Base-by-base conservation (phyloP, 352 stramenopile genomes). In the Globisporangium barbulae region DNA sequence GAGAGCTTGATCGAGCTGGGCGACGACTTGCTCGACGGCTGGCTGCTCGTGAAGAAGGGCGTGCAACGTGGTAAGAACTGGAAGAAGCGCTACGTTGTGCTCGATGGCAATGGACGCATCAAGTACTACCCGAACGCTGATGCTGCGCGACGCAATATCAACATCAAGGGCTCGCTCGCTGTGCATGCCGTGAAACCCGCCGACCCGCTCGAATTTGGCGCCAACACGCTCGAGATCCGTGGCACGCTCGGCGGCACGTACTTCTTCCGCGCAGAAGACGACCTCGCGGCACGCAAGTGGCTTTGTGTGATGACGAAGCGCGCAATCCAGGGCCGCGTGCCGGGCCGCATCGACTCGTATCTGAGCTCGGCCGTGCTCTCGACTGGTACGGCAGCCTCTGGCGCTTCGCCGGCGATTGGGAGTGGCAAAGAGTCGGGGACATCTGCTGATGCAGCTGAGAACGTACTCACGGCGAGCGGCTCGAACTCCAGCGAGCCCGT, bases 111-210 rank as follows among this genome's bases (percentile, higher is more conserved):
- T 61, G 83, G 79, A 21, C 71, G 84, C 55, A 72, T 94, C 64
- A 91, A 89, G 71, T 93, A 91, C 64, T 94, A 79, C 66, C 76
- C 82, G 21, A 92, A 91, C 60, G 84, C 79, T 8, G 86, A 93
- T 39, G 81, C 82, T 10, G 83, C 86, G n/a, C 73, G 86, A 19
- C 79, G 83, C 59, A 92, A 90, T 63, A 79, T 74, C 41, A 91
- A 91, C 64, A 81, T 89, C 49, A 94, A 94, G 28, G 81, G 82
- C 21, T 89, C 81, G 31, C 65, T 94, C 10, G 81, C 75, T 0
- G 81, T 94, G n/a, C 78, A 91, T 52, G 83, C 83, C 0, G 86
- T 93, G 17, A 89, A 92, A 45, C 79, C 85, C 2, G 83, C 84
- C 0, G 73, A 92, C 55, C 76, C 81, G 17, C 82, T 89, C 64